A percentile compares a stretch with the other conserved stretches of the same genome.
These are phyloP conservation scores for Xylaria cubensis DNA, from an alignment of 495 filamentous ascomycete species.

Conservation along the genomic window DNA sequence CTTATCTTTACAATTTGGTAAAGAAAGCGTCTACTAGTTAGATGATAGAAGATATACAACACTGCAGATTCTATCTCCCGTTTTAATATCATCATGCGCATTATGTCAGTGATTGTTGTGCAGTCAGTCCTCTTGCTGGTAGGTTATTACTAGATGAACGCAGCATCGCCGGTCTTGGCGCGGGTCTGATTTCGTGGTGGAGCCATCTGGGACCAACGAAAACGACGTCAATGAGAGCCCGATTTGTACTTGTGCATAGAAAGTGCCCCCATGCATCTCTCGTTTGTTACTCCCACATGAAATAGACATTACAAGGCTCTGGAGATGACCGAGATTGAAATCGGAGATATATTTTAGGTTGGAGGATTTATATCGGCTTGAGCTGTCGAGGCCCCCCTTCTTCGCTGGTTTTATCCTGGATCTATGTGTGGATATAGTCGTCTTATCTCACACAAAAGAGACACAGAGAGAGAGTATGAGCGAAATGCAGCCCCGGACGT, in stretches of 20 bases:
- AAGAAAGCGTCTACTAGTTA: not conserved
- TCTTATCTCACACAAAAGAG: not conserved
- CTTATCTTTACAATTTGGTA: not conserved
- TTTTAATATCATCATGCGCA: not conserved
- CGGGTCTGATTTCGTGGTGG: not conserved
- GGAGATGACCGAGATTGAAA: not conserved
- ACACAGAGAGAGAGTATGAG: not conserved
- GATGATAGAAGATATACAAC: not conserved
- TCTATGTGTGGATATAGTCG: too few relatives aligned
- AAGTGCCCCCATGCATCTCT: not conserved
- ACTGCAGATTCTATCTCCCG: not conserved
- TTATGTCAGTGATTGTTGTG: not conserved
- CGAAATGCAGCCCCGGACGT: constrained; percentile 35
- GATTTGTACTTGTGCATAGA: not conserved
- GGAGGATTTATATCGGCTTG: not conserved
- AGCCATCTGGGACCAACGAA: not conserved
- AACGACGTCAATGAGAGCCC: constrained; percentile 17
- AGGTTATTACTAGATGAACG: not conserved
- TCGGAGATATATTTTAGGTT: not conserved
- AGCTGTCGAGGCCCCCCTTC: not conserved
- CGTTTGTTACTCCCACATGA: not conserved
- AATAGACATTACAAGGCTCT: not conserved
- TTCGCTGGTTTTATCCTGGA: not conserved
- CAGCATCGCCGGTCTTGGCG: too few relatives aligned
- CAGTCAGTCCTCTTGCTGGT: not conserved